phyloP scores from a whole-genome alignment of 2,329 filamentous ascomycete genomes.

The Phialemonium atrogriseum region DNA sequence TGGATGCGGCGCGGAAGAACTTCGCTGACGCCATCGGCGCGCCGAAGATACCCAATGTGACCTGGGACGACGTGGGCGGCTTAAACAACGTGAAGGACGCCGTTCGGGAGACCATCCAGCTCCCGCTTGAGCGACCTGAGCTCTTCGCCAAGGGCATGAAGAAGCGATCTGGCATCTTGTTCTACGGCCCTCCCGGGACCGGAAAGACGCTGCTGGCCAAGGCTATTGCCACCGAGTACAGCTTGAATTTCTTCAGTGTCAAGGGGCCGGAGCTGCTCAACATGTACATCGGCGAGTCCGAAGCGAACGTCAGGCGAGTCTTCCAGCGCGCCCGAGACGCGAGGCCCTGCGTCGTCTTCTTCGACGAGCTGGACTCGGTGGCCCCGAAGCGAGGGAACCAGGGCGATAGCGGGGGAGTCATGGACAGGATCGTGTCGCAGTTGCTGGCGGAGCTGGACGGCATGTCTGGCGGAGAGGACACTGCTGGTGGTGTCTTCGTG shows the following conservation, averaged over 20 bases:
- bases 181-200: conserved; percentile 85
- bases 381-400: conserved; percentile 96
- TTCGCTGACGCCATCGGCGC: conserved; percentile 96
- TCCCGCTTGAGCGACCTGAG: conserved; percentile 84
- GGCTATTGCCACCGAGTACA: conserved; percentile 89
- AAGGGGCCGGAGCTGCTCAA: conserved; percentile 88
- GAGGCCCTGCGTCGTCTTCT: conserved; percentile 83
- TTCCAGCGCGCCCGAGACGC: conserved; percentile 84
- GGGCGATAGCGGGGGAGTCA: conserved; percentile 92
- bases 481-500: conserved; percentile 80
- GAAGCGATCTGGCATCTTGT: conserved; percentile 88
- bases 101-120: conserved; percentile 92
- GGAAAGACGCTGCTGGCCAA: conserved; percentile 91
- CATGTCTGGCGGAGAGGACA: conserved; percentile 88
- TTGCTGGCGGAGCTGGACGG: conserved; percentile 91
- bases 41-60: conserved; percentile 94
- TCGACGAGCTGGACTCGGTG: conserved; percentile 87
- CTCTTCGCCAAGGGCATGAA: conserved; percentile 97
- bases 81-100: conserved; percentile 91
- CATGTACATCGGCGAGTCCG: conserved; percentile 94
- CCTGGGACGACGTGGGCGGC: conserved; percentile 93
- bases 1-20: conserved; percentile 93
- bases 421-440: conserved; percentile 96
- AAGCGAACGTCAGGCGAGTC: conserved; percentile 82
- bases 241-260: conserved; percentile 88